A percentile compares a stretch with the other conserved stretches of the same genome.
Evolutionary conservation across 2,329 filamentous ascomycete genomes (phyloP).

Genomic region (Fusarium sp.): DNA sequence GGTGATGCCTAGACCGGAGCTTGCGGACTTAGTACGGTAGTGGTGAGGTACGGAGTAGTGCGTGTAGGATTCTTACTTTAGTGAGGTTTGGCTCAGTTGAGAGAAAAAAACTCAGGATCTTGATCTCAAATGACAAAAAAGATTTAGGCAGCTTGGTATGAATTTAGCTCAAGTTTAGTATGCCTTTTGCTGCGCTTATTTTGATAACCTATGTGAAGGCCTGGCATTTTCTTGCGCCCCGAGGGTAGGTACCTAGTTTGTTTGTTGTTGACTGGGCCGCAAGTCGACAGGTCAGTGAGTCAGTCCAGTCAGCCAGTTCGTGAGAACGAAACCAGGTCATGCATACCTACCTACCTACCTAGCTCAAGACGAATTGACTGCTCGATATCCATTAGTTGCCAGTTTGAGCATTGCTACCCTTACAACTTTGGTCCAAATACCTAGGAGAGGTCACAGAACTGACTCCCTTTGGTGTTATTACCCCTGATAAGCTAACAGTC

Average conservation of each 20-base stretch:
- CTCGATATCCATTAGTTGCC: background rate
- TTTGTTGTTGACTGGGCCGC: constrained; percentile 7
- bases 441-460: background rate
- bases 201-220: background rate
- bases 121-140: background rate
- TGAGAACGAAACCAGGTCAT: background rate
- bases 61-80: background rate
- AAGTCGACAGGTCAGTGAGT: constrained; percentile 16
- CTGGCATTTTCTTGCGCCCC: background rate
- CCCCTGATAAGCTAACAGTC: constrained; percentile 14
- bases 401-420: background rate
- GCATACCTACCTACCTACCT: too few species aligned
- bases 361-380: background rate
- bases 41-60: background rate
- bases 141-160: background rate
- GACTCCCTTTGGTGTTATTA: constrained; percentile 6
- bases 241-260: background rate
- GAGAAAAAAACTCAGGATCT: background rate
- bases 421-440: background rate
- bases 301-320: background rate
- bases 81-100: constrained; percentile 1
- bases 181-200: background rate
- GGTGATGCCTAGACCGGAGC: background rate
- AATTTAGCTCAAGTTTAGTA: background rate
- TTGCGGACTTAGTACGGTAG: constrained; percentile 1